Conservation (phyloP, 1,139 yeast genomes). For the Lodderomyces jiufengensis region DNA sequence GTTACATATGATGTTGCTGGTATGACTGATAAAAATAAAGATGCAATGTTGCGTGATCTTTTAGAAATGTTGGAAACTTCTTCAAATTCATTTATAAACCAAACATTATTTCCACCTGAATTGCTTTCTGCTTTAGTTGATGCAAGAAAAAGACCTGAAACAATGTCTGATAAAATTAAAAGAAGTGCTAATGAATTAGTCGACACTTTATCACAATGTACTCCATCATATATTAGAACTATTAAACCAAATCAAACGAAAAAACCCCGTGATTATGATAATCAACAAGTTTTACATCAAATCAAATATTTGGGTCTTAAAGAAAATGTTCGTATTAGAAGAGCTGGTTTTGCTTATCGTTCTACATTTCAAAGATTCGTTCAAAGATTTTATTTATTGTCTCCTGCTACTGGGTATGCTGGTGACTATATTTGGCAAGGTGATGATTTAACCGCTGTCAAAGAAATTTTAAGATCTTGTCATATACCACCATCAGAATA, state of each 20-base stretch:
- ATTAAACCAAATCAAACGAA: constrained; percentile 96
- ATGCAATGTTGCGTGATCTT: constrained; percentile 85
- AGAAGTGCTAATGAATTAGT: constrained; percentile 87
- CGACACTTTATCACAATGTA: constrained; percentile 81
- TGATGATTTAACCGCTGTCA: constrained; percentile 76
- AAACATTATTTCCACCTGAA: constrained; percentile 69
- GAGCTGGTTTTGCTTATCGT: constrained; percentile 98
- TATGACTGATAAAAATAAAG: constrained; percentile 97
- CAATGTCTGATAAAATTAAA: constrained; percentile 96
- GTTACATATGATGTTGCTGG: constrained; percentile 87
- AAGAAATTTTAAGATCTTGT: constrained; percentile 74
- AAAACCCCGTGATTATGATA: constrained; percentile 86
- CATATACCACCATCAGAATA: constrained; percentile 77
- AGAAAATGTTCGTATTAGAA: constrained; percentile 94
- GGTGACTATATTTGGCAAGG: constrained; percentile 98
- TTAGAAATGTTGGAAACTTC: constrained; percentile 76
- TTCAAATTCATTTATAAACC: constrained; percentile 58
- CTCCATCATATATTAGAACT: constrained; percentile 95
- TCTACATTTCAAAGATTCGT: constrained; percentile 96
- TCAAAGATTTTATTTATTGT: constrained; percentile 88
- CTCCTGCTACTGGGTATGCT: constrained; percentile 91
- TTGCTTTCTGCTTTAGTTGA: constrained; percentile 58
- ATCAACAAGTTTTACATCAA: constrained; percentile 89
- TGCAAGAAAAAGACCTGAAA: constrained; percentile 83
- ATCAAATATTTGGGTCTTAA: constrained; percentile 93